Conservation (phyloP, 2,329 filamentous ascomycete genomes). For the Metarhizium sp. region DNA sequence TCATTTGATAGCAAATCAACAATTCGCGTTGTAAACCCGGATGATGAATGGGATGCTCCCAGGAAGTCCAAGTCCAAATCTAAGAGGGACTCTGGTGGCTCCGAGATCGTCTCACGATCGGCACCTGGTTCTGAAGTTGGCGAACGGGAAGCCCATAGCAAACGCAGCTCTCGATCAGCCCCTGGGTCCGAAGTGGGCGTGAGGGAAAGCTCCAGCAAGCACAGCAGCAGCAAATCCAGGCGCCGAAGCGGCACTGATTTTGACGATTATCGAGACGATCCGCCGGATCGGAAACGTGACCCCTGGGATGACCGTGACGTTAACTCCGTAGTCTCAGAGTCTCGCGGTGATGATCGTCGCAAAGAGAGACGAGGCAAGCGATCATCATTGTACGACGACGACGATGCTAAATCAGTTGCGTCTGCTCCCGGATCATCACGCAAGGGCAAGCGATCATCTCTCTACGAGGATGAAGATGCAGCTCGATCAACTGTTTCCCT, state of each 20-base stretch:
- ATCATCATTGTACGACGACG: constrained; percentile 24
- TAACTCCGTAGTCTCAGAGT: constrained; percentile 40
- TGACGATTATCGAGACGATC: constrained; percentile 24
- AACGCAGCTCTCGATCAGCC: constrained; percentile 22
- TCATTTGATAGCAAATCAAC: constrained; percentile 18
- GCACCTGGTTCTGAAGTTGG: constrained; percentile 28
- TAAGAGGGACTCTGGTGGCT: constrained; percentile 21
- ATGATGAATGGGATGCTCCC: constrained; percentile 27
- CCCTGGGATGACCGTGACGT: constrained; percentile 36
- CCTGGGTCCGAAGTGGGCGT: constrained; percentile 28
- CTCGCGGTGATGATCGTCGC: constrained; percentile 21
- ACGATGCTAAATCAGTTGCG: constrained; percentile 36
- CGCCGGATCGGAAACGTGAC: constrained; percentile 29
- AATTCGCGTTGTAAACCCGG: constrained; percentile 6
- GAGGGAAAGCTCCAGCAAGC: constrained; percentile 24
- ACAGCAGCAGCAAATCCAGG: constrained; percentile 31
- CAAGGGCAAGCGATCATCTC: constrained; percentile 18
- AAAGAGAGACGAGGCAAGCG: constrained; percentile 22
- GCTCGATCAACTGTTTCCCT: constrained; percentile 22
- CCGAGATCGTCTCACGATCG: constrained; percentile 24
- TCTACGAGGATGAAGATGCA: constrained; percentile 37
- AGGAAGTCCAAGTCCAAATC: constrained; percentile 20
- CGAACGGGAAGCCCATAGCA: constrained; percentile 22
- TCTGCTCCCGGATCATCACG: constrained; percentile 8
- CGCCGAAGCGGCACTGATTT: constrained; percentile 24